These are phyloP conservation scores for Purshia tridentata DNA, from an alignment of 306 rosid species.

Conservation along the genomic window DNA sequence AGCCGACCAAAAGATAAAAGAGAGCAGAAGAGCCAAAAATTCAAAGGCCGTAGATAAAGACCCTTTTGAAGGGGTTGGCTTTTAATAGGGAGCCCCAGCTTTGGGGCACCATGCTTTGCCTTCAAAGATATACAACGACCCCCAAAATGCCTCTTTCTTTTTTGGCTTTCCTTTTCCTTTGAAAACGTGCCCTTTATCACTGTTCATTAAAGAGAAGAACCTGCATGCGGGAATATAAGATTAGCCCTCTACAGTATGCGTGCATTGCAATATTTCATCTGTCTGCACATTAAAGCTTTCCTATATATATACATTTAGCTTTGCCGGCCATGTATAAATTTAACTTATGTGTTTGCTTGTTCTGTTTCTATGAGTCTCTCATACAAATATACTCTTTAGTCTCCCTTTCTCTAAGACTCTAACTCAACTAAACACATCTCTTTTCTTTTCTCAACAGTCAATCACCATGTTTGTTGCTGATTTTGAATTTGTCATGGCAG, in stretches of 20 bases:
- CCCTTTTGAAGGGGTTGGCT: slow-evolving; percentile 26
- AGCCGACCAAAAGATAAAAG: slow-evolving; percentile 56
- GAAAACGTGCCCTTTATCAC: slow-evolving; percentile 61
- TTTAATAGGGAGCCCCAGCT: slow-evolving; percentile 13
- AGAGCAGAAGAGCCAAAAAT: slow-evolving; percentile 33
- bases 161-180: slow-evolving; percentile 35
- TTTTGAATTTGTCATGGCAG: neutral
- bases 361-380: too few relatives aligned
- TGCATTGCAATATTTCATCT: slow-evolving; percentile 44
- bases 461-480: neutral
- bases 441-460: neutral
- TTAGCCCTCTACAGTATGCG: slow-evolving; percentile 44
- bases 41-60: slow-evolving; percentile 38
- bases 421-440: neutral
- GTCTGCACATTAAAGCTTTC: slow-evolving; percentile 14
- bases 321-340: too few relatives aligned
- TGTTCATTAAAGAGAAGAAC: slow-evolving; percentile 52
- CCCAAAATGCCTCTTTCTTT: neutral
- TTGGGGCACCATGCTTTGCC: slow-evolving; percentile 43
- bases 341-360: too few relatives aligned
- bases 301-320: neutral
- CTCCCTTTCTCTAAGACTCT: too few relatives aligned
- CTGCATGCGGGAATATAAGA: slow-evolving; percentile 90
- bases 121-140: slow-evolving; percentile 20
- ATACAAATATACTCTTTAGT: too few relatives aligned